Base-by-base conservation (phyloP, 2,329 filamentous ascomycete genomes). In the Curvularia sp. region DNA sequence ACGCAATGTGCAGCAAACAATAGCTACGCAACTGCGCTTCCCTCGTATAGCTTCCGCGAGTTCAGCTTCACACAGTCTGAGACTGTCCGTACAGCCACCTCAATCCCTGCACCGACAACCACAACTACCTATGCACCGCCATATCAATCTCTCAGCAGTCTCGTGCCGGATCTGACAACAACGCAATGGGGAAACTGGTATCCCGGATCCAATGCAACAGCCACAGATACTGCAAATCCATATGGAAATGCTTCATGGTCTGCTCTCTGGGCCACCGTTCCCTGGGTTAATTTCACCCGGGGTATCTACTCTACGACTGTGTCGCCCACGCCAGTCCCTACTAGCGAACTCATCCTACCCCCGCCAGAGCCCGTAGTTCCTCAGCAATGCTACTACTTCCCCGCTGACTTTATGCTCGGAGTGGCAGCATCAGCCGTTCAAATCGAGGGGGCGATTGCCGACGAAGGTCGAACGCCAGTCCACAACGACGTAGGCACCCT, bases 261-360 rank as follows among this genome's bases (percentile, higher is more conserved):
- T 28, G 64, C 67, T 5, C 55, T 80, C 2, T 80, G 78, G 78
- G 69, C 64, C 5, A 57, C 64, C 1, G 72, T 76, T 5, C 69
- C 71, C 5, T 68, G 75, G 46, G 63, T 70, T 10, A 78, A 77
- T 39, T 78, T 79, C 47, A 78, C 76, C 8, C 64, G 64, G 26
- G 70, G 69, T 55, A 61, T 81, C n/a, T 80, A 80, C 60, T 78
- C 78, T 2, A 84, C 84, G 0, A 87, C 85, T 0, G 84, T 85
- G 1, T 78, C 75, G 4, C 83, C 85, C 0, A 88, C 84, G 0
- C 79, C 85, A 0, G 72, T 88, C 1, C 82, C 85, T 0, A 84
- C 78, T 1, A 82, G 75, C 53, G 84, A 87, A 56, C 77, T 88
- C 1, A 75, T 87, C 5, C 77, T 86, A 0, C 86, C 85, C 0